Evolutionary conservation across 805 yeast genomes (phyloP), one percentile per base, ranked within the genome.

Genomic region (Saccharomyces kudriavzevii): DNA sequence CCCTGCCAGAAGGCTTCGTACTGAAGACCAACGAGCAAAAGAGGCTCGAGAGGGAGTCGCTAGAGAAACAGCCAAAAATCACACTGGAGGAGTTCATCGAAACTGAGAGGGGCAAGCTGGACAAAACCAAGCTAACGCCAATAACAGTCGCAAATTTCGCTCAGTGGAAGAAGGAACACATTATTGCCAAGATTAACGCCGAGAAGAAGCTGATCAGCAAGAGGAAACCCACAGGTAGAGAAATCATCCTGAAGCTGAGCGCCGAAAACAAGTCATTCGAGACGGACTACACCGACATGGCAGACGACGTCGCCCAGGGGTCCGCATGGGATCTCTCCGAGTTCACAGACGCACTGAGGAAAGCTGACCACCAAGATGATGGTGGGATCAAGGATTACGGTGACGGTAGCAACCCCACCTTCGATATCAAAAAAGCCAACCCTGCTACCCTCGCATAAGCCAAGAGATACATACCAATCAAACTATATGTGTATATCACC

Each of bases 11-110:
- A 48, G 99, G 99, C 0, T 95, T 90, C 71, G 95, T 89, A 54
- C 80, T 94, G 74, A 94, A 94, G 78, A 95, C 99, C 40, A 92
- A 91, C 73, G 99, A 94, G 69, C 97, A 94, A 70, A 86, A 88
- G 78, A 80, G 90, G 66, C 74, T 89, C 65, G 99, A 94, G 71
- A 85, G 84, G 65, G 77, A 85, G 69, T 96, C 96, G 5, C 78
- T 82, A 25, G 96, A 89, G 52, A 76, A 80, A 52, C 89, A 87
- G 64, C 96, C 96, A 52, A 85, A 86, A 76, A 87, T 95, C 64
- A 89, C 98, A 0, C 77, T 94, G 64, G 99, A 94, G 72, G 99
- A 95, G 57, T 94, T 94, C 69, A 80, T 94, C 59, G 99, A 95
- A 69, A 83, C 92, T 54, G 99, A 91, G 73, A 85, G 97, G 74